Percentiles rank a stretch among this genome's conserved stretches.
phyloP scores from a whole-genome alignment of 2,329 filamentous ascomycete species.

The Exophiala lecanii-corni region DNA sequence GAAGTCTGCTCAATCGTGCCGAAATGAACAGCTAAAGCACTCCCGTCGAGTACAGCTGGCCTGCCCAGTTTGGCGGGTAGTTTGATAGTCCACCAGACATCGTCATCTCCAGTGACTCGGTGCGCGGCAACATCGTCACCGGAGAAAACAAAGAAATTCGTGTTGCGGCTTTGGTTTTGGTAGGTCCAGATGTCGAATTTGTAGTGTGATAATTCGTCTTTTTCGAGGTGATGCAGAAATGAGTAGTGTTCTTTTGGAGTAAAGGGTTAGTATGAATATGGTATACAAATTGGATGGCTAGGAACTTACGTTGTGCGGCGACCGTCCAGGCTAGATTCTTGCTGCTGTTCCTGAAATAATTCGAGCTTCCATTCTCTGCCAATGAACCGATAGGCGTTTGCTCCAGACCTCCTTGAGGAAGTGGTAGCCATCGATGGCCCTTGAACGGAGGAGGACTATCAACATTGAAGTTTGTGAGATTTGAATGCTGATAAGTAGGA shows the following conservation, averaged over 20 bases:
- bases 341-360: conserved; percentile 27
- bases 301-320: conserved; percentile 34
- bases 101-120: conserved; percentile 45
- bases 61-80: conserved; percentile 35
- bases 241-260: conserved; percentile 45
- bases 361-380: background rate
- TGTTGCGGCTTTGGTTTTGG: conserved; percentile 47
- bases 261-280: conserved; percentile 4
- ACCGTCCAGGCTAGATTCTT: conserved; percentile 26
- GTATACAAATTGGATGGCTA: conserved; percentile 25
- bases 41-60: conserved; percentile 49
- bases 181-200: conserved; percentile 44
- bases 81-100: conserved; percentile 39
- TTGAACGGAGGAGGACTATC: conserved; percentile 33
- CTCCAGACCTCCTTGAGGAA: conserved; percentile 35
- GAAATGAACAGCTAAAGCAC: conserved; percentile 51
- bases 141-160: conserved; percentile 41
- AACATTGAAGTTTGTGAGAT: conserved; percentile 26
- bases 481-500: conserved; percentile 32
- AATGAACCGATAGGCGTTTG: background rate
- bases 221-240: conserved; percentile 44
- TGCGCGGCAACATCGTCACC: conserved; percentile 41
- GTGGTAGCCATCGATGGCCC: conserved; percentile 47
- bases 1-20: conserved; percentile 40
- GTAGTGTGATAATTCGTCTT: conserved; percentile 39